Evolutionary conservation across 2,329 filamentous ascomycete species (phyloP), one percentile per base, ranked within the genome.

Genomic region (Fusarium verticillioides): DNA sequence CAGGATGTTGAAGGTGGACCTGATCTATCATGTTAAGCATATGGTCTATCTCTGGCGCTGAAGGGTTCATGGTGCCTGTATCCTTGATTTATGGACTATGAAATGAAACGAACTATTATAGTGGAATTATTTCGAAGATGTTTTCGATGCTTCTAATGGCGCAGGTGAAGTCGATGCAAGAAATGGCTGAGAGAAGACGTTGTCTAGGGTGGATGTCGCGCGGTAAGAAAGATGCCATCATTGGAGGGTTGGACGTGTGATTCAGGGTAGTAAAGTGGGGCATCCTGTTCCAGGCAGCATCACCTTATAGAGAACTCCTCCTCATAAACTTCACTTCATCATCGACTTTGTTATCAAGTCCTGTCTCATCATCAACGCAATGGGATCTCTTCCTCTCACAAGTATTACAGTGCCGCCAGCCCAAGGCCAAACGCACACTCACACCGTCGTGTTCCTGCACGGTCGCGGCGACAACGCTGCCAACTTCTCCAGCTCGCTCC

Each of bases 391-490:
- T 32, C 9, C 28, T 28, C 28, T 66, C 0, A 15, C 0, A 2
- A 47, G 23, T 13, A 42, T 66, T 6, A 11, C 21, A 42, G 40
- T 66, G 4, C 47, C 59, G 5, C 40, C 59, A 42, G 59, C 40
- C 7, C 47, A 62, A 52, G 57, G 44, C 7, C 61, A 56, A 44
- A 37, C 42, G 16, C 83, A 84, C 76, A 81, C 82, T 5, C 83
- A 86, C 74, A 86, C 84, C 2, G 77, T 84, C 50, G 75, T 86
- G 66, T 85, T 86, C 77, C 80, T 86, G 9, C 85, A 86, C 75
- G 84, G 83, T 32, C 84, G 84, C 23, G 84, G 84, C 53, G 83
- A 85, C 76, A 82, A 72, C 11, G 81, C 81, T 19, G 37, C 62
- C n/a, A 77, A 77, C 60, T 82, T 85, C 66, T 68, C 70, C 28